Conservation (phyloP, 148 eudicot genomes). For the Rhododendron kiyosumense region DNA sequence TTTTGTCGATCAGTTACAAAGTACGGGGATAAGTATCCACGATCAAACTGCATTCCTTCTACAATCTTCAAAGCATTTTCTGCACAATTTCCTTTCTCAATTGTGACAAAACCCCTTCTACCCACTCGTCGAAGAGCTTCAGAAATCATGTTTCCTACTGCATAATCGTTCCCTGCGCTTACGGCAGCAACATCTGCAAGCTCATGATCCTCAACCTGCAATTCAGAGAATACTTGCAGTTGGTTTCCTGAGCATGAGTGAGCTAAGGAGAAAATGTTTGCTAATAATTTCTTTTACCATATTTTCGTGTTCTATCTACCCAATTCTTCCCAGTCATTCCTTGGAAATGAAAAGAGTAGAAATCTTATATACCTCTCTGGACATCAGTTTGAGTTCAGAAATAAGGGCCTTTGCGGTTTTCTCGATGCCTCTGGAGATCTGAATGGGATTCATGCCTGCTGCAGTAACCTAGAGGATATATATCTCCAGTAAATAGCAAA, state of each 20-base stretch:
- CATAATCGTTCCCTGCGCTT: constrained; percentile 84
- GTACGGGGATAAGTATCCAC: constrained; percentile 74
- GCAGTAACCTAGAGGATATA: constrained; percentile 65
- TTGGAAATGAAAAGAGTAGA: not conserved
- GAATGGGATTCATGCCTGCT: constrained; percentile 82
- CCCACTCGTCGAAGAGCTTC: constrained; percentile 64
- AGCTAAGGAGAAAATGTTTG: not conserved
- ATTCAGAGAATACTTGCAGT: not conserved
- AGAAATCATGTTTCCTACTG: constrained; percentile 71
- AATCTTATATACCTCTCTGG: constrained; percentile 52
- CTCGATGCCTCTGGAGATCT: constrained; percentile 77
- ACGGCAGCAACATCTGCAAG: constrained; percentile 78
- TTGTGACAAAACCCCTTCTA: constrained; percentile 54
- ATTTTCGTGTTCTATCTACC: not conserved
- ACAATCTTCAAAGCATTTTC: constrained; percentile 57
- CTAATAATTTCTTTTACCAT: not conserved
- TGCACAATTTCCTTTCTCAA: constrained; percentile 52
- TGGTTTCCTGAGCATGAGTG: not conserved
- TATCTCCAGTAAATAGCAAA: constrained; percentile 23
- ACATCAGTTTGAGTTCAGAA: constrained; percentile 66
- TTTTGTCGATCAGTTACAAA: constrained; percentile 71
- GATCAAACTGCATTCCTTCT: constrained; percentile 93
- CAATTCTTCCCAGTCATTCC: not conserved
- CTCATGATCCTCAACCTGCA: constrained; percentile 81
- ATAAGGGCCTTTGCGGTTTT: constrained; percentile 78